Evolutionary conservation across 2,329 filamentous ascomycete species (phyloP).

Genomic region (Calonectria honghensis): DNA sequence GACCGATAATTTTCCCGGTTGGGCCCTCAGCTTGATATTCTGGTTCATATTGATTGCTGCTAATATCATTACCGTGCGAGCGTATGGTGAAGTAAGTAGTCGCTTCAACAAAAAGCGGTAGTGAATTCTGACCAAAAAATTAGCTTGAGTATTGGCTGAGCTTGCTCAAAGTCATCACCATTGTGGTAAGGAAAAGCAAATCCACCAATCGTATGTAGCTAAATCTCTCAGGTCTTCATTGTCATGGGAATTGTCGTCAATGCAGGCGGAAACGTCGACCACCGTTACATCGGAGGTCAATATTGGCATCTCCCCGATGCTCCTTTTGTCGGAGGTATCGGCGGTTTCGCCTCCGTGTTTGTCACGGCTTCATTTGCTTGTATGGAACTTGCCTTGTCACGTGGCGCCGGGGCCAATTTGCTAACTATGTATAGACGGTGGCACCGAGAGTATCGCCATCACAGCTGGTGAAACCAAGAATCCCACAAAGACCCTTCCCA

Average conservation of each 20-base stretch:
- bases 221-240: constrained; percentile 69
- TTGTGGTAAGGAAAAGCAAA: constrained; percentile 60
- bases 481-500: constrained; percentile 76
- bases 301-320: constrained; percentile 76
- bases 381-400: constrained; percentile 55
- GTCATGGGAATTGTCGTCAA: constrained; percentile 74
- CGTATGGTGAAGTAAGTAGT: constrained; percentile 59
- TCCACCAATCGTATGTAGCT: not conserved
- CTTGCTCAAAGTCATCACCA: constrained; percentile 71
- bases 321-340: constrained; percentile 79
- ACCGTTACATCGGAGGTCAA: constrained; percentile 74
- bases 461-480: constrained; percentile 80
- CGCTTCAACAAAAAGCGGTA: not conserved
- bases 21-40: constrained; percentile 78
- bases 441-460: constrained; percentile 79
- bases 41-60: constrained; percentile 71
- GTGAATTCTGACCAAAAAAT: constrained; percentile 57
- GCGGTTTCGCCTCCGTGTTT: constrained; percentile 77
- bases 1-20: constrained; percentile 77
- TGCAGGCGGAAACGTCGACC: constrained; percentile 71
- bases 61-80: constrained; percentile 60
- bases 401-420: not conserved
- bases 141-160: constrained; percentile 75
- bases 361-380: constrained; percentile 76
- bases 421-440: constrained; percentile 58